phyloP scores from a whole-genome alignment of 257 asterid species.

The Solanum bulbocastanum region DNA sequence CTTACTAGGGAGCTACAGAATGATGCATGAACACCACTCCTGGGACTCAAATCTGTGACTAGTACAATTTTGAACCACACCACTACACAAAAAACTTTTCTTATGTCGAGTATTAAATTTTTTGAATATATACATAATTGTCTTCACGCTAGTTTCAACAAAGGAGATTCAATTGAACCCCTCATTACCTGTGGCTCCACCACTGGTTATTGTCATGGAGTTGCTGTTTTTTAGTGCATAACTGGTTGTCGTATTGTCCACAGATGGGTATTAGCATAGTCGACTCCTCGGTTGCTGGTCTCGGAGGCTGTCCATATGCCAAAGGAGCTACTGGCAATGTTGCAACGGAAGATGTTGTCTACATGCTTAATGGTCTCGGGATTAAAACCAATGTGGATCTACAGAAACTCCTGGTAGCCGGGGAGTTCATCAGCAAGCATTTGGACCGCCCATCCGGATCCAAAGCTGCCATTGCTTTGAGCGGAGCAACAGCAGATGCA shows the following conservation, averaged over 20 bases:
- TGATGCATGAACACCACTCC: neutral
- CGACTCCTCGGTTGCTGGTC: slow-evolving; percentile 79
- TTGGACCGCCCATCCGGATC: slow-evolving; percentile 69
- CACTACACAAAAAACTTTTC: neutral
- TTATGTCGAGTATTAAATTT: neutral
- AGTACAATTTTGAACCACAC: neutral
- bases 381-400: slow-evolving; percentile 56
- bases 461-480: slow-evolving; percentile 70
- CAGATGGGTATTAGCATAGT: slow-evolving; percentile 90
- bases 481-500: slow-evolving; percentile 29
- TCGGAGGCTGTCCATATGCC: slow-evolving; percentile 94
- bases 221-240: neutral
- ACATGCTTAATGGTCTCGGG: slow-evolving; percentile 83
- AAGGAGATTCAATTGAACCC: neutral
- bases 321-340: slow-evolving; percentile 93
- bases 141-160: neutral
- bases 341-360: slow-evolving; percentile 85
- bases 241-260: neutral
- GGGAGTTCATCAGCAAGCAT: slow-evolving; percentile 56
- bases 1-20: neutral
- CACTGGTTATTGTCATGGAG: neutral
- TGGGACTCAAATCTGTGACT: neutral
- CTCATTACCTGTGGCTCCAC: neutral
- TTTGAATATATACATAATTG: neutral
- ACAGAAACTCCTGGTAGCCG: slow-evolving; percentile 60